These are phyloP conservation scores for Lippia alba DNA, from an alignment of 305 asterid genomes.

Conservation along the genomic window DNA sequence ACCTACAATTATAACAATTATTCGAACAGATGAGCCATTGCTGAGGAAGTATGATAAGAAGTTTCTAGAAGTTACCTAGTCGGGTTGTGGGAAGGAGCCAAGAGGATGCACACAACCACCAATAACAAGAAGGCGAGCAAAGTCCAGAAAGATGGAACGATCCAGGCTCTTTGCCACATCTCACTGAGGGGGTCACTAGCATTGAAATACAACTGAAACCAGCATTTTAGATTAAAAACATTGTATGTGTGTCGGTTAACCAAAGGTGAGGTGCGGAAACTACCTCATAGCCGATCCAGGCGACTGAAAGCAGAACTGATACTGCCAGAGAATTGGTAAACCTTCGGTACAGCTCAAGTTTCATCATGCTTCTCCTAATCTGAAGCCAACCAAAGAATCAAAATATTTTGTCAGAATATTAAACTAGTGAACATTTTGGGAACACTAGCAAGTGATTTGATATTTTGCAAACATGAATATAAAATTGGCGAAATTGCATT, in stretches of 20 bases:
- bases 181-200: not conserved
- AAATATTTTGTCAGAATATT: not conserved
- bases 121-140: not conserved
- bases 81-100: not conserved
- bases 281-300: constrained; percentile 3
- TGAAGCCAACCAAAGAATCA: not conserved
- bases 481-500: not conserved
- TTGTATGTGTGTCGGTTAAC: not conserved
- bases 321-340: constrained; percentile 1
- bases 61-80: not conserved
- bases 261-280: not conserved
- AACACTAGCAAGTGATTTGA: not conserved
- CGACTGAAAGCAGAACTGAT: not conserved
- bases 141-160: constrained; percentile 1
- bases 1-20: constrained; percentile 47
- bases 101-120: constrained; percentile 1
- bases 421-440: not conserved
- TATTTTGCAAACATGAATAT: not conserved
- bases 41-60: not conserved
- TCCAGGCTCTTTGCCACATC: not conserved
- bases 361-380: not conserved
- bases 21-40: not conserved
- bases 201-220: not conserved
- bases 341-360: constrained; percentile 11
- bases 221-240: not conserved